Conservation (phyloP, 305 asterid species). For the Fraxinus ornus region DNA sequence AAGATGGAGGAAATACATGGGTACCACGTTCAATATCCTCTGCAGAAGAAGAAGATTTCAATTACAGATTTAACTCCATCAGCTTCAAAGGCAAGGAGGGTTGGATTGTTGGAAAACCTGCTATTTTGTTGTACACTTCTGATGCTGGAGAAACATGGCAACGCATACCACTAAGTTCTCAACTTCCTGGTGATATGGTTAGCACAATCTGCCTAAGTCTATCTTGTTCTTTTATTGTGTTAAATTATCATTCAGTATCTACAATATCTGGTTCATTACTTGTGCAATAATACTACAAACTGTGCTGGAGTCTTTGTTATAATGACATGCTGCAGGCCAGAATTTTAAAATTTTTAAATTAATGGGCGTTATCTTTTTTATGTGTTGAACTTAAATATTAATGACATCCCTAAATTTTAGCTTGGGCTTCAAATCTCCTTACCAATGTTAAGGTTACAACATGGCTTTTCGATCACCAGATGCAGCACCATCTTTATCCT, state of each 20-base stretch:
- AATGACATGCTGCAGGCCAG: not conserved
- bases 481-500: not conserved
- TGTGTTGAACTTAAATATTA: not conserved
- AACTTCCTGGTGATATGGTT: constrained; percentile 68
- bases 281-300: not conserved
- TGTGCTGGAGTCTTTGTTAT: not conserved
- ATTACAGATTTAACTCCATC: constrained; percentile 82
- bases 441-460: not conserved
- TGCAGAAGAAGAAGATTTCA: constrained; percentile 96
- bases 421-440: not conserved
- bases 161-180: constrained; percentile 58
- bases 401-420: not conserved
- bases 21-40: constrained; percentile 73
- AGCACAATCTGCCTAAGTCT: constrained; percentile 8
- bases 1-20: constrained; percentile 94
- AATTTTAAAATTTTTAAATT: not conserved
- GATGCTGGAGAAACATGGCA: constrained; percentile 65
- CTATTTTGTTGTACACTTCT: constrained; percentile 66
- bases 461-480: not conserved
- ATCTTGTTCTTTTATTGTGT: not conserved
- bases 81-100: constrained; percentile 97
- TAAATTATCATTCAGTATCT: not conserved
- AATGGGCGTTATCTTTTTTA: not conserved
- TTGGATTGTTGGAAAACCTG: constrained; percentile 96
- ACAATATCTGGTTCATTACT: not conserved